Evolutionary conservation across 169 alveolate species (phyloP).

Genomic region (Plasmodium adleri): DNA sequence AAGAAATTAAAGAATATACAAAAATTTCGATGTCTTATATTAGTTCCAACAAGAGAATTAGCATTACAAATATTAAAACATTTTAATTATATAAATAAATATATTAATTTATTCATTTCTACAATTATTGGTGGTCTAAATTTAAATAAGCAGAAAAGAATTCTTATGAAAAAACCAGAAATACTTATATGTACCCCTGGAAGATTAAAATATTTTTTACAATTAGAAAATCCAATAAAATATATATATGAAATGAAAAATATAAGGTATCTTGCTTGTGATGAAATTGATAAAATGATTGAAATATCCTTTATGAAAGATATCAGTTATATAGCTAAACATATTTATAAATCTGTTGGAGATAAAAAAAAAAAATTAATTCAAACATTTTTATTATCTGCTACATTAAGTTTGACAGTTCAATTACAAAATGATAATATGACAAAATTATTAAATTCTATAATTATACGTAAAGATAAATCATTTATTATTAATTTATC

Average conservation of each 20-base stretch:
- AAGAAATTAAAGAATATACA: conserved; percentile 16
- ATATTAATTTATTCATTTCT: conserved; percentile 65
- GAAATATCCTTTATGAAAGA: conserved; percentile 71
- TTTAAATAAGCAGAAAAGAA: conserved; percentile 48
- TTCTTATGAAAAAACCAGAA: conserved; percentile 77
- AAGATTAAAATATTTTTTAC: conserved; percentile 76
- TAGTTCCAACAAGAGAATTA: conserved; percentile 87
- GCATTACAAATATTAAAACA: conserved; percentile 81
- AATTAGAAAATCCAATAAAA: conserved; percentile 40
- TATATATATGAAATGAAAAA: conserved; percentile 49
- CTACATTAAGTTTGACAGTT: conserved; percentile 56
- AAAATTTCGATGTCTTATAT: conserved; percentile 78
- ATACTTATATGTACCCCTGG: conserved; percentile 86
- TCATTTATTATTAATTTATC: conserved; percentile 28
- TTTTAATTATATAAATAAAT: conserved; percentile 38
- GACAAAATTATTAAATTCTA: conserved; percentile 40
- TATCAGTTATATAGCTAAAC: conserved; percentile 59
- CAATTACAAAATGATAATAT: conserved; percentile 61
- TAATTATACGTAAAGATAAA: conserved; percentile 56
- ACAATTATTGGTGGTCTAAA: conserved; percentile 69
- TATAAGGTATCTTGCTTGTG: conserved; percentile 74
- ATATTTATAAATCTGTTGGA: conserved; percentile 51
- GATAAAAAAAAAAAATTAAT: conserved; percentile 36
- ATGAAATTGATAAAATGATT: conserved; percentile 73
- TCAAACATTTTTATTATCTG: conserved; percentile 70